Evolutionary conservation across 2,329 filamentous ascomycete genomes (phyloP).

Genomic region (Diaporthe vaccinii): DNA sequence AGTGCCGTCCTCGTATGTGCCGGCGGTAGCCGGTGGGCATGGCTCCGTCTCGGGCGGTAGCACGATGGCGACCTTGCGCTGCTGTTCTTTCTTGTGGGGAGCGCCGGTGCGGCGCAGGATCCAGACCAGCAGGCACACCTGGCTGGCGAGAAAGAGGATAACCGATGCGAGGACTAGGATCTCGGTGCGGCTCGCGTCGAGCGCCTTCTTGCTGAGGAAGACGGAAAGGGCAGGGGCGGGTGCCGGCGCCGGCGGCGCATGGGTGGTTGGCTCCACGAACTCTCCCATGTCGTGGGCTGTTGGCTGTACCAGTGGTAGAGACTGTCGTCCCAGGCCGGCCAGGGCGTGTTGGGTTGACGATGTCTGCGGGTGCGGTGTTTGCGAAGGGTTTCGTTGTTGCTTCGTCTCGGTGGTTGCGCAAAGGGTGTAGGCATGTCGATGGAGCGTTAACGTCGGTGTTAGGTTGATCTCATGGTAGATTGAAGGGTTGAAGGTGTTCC

Average conservation of each 20-base stretch:
- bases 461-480: neutral
- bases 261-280: conserved; percentile 17
- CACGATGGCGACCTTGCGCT: conserved; percentile 3
- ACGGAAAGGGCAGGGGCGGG: neutral
- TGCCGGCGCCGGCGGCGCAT: neutral
- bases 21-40: neutral
- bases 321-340: neutral
- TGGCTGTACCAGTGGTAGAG: neutral
- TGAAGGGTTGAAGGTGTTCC: neutral
- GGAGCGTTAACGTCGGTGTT: neutral
- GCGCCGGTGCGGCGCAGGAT: conserved; percentile 44
- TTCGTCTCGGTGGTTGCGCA: conserved; percentile 10
- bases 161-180: conserved; percentile 52
- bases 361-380: neutral
- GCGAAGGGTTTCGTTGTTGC: neutral
- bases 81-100: neutral
- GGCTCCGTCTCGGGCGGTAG: neutral
- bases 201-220: conserved; percentile 10
- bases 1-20: neutral
- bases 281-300: neutral
- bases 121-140: conserved; percentile 51
- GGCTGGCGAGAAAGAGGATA: conserved; percentile 50
- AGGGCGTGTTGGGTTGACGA: neutral
- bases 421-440: conserved; percentile 33
- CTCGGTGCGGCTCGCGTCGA: conserved; percentile 50